phyloP scores from a whole-genome alignment of 768 basidiomycete genomes.

The Russula vinacea region DNA sequence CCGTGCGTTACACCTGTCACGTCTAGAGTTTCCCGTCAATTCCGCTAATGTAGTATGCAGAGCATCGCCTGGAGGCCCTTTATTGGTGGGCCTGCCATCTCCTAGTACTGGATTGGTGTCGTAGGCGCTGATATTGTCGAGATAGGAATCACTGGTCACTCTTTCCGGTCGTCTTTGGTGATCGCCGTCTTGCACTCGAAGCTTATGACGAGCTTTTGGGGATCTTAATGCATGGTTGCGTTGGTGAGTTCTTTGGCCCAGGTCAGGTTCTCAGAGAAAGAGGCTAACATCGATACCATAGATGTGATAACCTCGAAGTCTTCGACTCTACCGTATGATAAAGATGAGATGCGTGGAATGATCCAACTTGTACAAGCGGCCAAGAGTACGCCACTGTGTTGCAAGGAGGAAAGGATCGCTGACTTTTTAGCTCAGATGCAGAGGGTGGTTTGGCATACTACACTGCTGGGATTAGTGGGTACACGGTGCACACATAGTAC shows the following conservation, averaged over 20 bases:
- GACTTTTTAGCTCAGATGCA: slow-evolving; percentile 1
- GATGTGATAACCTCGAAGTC: slow-evolving; percentile 21
- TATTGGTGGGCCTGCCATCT: slow-evolving; percentile 31
- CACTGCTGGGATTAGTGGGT: slow-evolving; percentile 14
- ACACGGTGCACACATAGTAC: background rate
- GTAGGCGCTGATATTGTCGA: slow-evolving; percentile 8
- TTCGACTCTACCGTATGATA: slow-evolving; percentile 24
- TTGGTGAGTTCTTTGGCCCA: slow-evolving; percentile 36
- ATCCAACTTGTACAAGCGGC: slow-evolving; percentile 15
- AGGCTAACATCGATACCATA: background rate
- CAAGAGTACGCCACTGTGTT: background rate
- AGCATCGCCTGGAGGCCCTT: slow-evolving; percentile 27
- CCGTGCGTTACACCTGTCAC: slow-evolving; percentile 15
- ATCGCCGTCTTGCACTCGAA: slow-evolving; percentile 11
- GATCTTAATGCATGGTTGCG: slow-evolving; percentile 39
- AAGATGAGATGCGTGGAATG: slow-evolving; percentile 14
- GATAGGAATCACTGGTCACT: slow-evolving; percentile 34
- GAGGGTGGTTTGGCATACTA: slow-evolving; percentile 5
- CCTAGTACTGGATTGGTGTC: background rate
- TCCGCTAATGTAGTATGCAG: slow-evolving; percentile 15
- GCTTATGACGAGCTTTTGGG: slow-evolving; percentile 39
- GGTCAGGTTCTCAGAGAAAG: background rate
- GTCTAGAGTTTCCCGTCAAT: too few species aligned
- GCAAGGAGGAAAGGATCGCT: background rate
- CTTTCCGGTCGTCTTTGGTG: slow-evolving; percentile 30